Percentiles rank a stretch among this genome's conserved stretches.
These are phyloP conservation scores for Takashimella koratensis DNA, from an alignment of 1,284 basidiomycete genomes.

Conservation along the genomic window DNA sequence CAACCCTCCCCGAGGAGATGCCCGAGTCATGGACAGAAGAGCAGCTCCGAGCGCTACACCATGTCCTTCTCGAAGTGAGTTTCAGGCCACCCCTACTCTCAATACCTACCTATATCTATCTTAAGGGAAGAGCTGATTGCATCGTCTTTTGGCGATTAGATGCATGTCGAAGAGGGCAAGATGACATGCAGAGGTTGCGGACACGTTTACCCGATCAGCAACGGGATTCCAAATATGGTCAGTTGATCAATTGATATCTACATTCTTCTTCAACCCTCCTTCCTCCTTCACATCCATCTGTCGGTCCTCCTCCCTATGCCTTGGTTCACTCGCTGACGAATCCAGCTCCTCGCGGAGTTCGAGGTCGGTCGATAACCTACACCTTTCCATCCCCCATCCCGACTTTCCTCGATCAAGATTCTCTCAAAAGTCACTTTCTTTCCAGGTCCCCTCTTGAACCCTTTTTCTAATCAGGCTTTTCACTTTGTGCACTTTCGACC, in stretches of 20 bases:
- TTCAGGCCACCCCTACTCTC: no score
- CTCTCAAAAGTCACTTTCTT: no score
- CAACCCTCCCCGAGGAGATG: conserved; percentile 69
- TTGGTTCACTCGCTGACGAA: neutral
- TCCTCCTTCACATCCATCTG: neutral
- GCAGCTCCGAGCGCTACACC: conserved; percentile 70
- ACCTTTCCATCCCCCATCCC: neutral
- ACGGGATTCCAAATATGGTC: conserved; percentile 98
- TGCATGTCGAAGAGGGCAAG: conserved; percentile 85
- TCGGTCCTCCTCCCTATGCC: conserved; percentile 3
- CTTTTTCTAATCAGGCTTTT: no score
- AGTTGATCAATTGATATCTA: conserved; percentile 26
- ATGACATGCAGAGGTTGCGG: conserved; percentile 94
- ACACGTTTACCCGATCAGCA: conserved; percentile 85
- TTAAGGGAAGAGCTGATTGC: no score
- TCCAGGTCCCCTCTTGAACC: no score
- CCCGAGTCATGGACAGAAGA: conserved; percentile 66
- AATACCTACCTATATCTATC: no score
- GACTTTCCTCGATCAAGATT: no score
- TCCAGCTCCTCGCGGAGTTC: conserved; percentile 81
- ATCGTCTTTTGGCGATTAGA: no score
- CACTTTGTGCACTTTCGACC: no score
- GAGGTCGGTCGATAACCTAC: conserved; percentile 59
- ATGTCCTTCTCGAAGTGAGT: conserved; percentile 84
- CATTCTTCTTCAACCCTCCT: neutral